Percentiles rank a stretch among this genome's conserved stretches.
Conservation (phyloP, 768 basidiomycete species). For the Lactarius hatsudake region DNA sequence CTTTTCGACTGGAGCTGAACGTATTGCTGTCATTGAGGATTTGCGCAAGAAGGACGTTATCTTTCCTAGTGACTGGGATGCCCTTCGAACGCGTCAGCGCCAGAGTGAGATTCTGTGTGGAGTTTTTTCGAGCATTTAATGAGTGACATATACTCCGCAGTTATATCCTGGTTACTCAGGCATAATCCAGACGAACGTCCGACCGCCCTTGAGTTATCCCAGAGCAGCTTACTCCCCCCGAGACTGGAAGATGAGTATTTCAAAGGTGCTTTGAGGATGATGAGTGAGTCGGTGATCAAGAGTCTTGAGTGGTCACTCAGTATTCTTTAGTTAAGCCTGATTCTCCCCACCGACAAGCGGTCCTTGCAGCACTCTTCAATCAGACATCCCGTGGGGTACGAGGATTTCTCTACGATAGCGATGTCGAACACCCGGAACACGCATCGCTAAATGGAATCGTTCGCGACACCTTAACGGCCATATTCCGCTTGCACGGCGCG, state of each 20-base stretch:
- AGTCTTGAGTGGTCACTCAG: neutral
- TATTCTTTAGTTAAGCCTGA: slow-evolving; percentile 61
- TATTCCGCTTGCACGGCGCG: slow-evolving; percentile 89
- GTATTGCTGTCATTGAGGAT: slow-evolving; percentile 78
- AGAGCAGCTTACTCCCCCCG: slow-evolving; percentile 72
- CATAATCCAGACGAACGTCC: slow-evolving; percentile 80
- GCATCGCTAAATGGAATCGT: slow-evolving; percentile 70
- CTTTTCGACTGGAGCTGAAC: slow-evolving; percentile 80
- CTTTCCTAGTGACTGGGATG: slow-evolving; percentile 78
- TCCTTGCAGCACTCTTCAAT: slow-evolving; percentile 75
- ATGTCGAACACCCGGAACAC: slow-evolving; percentile 66
- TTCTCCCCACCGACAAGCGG: slow-evolving; percentile 75
- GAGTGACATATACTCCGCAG: slow-evolving; percentile 36
- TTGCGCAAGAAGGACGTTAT: slow-evolving; percentile 67
- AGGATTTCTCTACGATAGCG: slow-evolving; percentile 71
- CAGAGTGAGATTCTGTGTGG: slow-evolving; percentile 51
- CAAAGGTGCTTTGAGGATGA: slow-evolving; percentile 70
- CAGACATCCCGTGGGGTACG: slow-evolving; percentile 64
- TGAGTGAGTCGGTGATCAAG: slow-evolving; percentile 48
- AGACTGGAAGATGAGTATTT: slow-evolving; percentile 84
- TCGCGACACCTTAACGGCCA: slow-evolving; percentile 67
- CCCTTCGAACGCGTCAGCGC: slow-evolving; percentile 55
- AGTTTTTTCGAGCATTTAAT: neutral
- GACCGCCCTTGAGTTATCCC: slow-evolving; percentile 77
- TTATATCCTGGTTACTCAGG: slow-evolving; percentile 76